Conservation (phyloP, 2,329 filamentous ascomycete genomes). For the Trichoderma sp. region DNA sequence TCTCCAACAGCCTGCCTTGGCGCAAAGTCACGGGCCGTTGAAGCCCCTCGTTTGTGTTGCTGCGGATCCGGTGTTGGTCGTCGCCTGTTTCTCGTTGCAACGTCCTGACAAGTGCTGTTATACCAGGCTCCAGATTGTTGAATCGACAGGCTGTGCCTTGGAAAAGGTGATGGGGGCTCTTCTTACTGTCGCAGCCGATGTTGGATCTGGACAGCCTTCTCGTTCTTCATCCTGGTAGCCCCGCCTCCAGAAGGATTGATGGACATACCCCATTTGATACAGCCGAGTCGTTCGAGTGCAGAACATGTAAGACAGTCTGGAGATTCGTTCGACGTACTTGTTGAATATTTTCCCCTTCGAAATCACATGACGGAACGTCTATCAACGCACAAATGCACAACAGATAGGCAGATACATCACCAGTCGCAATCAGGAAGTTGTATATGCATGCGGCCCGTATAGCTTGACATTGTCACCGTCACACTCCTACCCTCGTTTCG, state of each 20-base stretch:
- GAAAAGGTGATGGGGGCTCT: background rate
- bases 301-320: background rate
- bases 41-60: background rate
- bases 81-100: background rate
- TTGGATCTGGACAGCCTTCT: background rate
- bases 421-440: slow-evolving; percentile 6
- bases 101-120: background rate
- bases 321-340: background rate
- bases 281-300: background rate
- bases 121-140: background rate
- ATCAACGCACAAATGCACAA: background rate
- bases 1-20: slow-evolving; percentile 1
- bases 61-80: slow-evolving; percentile 1
- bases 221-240: background rate
- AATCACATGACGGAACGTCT: background rate
- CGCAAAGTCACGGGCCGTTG: background rate
- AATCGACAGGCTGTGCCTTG: background rate
- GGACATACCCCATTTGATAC: background rate
- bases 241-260: background rate
- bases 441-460: background rate
- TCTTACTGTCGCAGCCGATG: background rate
- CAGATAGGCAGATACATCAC: background rate
- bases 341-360: background rate
- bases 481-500: background rate
- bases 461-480: background rate